Base-by-base conservation (phyloP, 177 flowering plant genomes). In the Vitis hybrid region DNA sequence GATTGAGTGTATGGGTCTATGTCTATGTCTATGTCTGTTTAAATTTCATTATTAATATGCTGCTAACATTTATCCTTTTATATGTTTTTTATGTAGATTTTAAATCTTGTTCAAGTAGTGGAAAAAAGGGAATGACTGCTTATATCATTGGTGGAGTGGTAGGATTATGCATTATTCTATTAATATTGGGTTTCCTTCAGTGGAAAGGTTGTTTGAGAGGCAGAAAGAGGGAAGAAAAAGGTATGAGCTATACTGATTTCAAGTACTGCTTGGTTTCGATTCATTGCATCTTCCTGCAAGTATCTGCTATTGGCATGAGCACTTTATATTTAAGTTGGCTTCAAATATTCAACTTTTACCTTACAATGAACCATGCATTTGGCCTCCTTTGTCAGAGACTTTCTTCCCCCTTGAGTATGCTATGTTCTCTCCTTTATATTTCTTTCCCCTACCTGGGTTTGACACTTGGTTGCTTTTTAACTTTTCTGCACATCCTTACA, bases 111-210 rank as follows among this genome's bases (percentile, higher is more conserved):
- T 67, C 78, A 48, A 75, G 56, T 51, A 71, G 62, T 35, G 68
- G 68, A 63, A 79, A 76, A 35, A 79, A 60, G 59, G 61, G 62
- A 46, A 35, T 35, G 46, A 75, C 80, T 66, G 70, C 54, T 11
- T 70, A 62, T 49, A 77, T 72, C 21, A 63, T 83, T 12, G 69
- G 74, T 46, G 91, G 85, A 62, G 78, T 79, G 57, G 83, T 77
- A 60, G 73, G 58, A 27, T 54, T 65, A 12, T 74, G 60, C 66
- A 6, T 83, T 61, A 10, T 82, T 27, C 35, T 74, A 60, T 1
- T 81, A 55, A 54, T 70, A 55, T 54, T 86, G 18, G 81, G 80
- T 61, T 30, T 83, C 51, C 80, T 88, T 59, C 79, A 81, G 86
- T 80, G 77, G 88, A 83, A 74, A 75, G 81, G 88, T 65, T 71